A percentile compares a stretch with the other conserved stretches of the same genome.
These are phyloP conservation scores for Sclerotinia glacialis DNA, from an alignment of 2,329 filamentous ascomycete species.

Conservation along the genomic window DNA sequence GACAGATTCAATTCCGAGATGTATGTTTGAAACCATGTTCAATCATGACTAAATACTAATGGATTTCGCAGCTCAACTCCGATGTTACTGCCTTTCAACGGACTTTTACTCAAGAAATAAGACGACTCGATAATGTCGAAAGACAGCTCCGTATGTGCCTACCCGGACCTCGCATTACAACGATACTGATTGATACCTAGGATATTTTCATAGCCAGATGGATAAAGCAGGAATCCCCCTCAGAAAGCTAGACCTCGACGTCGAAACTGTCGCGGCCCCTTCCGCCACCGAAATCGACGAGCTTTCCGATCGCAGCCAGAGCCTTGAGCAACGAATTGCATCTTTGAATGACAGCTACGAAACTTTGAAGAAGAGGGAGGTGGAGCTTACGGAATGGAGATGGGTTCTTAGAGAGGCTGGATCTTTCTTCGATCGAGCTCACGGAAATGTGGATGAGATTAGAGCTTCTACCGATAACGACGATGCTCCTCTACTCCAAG, in stretches of 20 bases:
- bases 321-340: constrained; percentile 83
- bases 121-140: constrained; percentile 96
- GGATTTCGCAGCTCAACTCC: constrained; percentile 70
- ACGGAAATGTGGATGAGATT: constrained; percentile 96
- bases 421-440: constrained; percentile 93
- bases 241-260: constrained; percentile 86
- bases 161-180: constrained; percentile 10
- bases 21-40: constrained; percentile 49
- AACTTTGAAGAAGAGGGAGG: constrained; percentile 94
- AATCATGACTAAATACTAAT: constrained; percentile 27
- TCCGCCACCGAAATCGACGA: constrained; percentile 96
- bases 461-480: constrained; percentile 80
- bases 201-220: constrained; percentile 95
- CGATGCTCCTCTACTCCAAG: constrained; percentile 87
- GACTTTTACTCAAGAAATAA: constrained; percentile 96
- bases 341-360: constrained; percentile 98
- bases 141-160: constrained; percentile 79
- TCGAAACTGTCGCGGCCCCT: constrained; percentile 79
- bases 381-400: constrained; percentile 96
- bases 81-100: constrained; percentile 93
- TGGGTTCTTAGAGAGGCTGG: constrained; percentile 96
- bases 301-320: constrained; percentile 86
- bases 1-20: constrained; percentile 95
- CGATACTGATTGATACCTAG: constrained; percentile 45
- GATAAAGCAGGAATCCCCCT: constrained; percentile 85